Evolutionary conservation across 768 basidiomycete genomes (phyloP), one percentile per base, ranked within the genome.

Genomic region (Termitomyces heimii): DNA sequence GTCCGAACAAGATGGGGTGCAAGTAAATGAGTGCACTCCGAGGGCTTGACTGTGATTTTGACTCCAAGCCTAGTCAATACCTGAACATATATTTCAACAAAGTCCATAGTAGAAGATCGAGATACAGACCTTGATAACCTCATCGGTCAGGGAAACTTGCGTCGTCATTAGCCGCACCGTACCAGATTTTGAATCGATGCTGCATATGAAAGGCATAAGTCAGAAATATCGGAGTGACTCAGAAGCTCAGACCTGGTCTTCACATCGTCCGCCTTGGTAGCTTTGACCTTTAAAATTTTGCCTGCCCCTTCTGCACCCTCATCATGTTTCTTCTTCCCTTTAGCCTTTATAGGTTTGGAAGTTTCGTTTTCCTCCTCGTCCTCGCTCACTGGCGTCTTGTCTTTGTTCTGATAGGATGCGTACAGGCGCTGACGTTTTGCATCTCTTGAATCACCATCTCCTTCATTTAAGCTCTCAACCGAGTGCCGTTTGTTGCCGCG

Each of bases 21-120:
- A 47, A 96, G 69, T 13, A 97, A 77, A 70, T 95, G 91, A 0
- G 92, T 96, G 64, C 88, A 92, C 54, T 92, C 84, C 1, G 69
- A 65, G 0, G 87, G 76, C 34, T 82, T 79, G 2, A 78, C 76
- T 8, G 83, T 83, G 56, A 85, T 73, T 60, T 80, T 84, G 8
- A 82, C 85, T 0, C 92, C 93, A 0, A 94, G 68, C 63, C 81
- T 84, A 1, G 67, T 70, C 35, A 95, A 68, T 4, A 70, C 71
- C 92, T 94, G 57, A 44, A 49, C 18, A 26, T 49, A 53, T 55
- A 32, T 9, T 29, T 10, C 24, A 51, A 24, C 34, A 10, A 26
- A 20, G 22, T 13, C 42, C 9, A 6, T 9, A 4, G 24, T 24
- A 46, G 13, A 32, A 28, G 28, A 6, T n/a, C 9, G 6, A 20